Conservation (phyloP, 257 asterid genomes). For the Handroanthus guayacan region DNA sequence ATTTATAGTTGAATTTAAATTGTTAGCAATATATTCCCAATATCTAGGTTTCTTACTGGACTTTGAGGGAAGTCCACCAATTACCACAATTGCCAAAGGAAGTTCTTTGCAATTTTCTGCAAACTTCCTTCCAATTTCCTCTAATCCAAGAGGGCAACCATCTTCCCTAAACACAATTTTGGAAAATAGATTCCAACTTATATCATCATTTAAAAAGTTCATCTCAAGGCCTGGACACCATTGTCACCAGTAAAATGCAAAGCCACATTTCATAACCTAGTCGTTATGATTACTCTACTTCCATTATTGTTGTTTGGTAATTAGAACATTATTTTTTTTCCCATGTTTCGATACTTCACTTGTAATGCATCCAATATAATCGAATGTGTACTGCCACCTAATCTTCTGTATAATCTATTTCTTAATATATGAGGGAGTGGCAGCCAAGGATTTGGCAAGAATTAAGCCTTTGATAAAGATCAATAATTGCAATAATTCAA, state of each 20-base stretch:
- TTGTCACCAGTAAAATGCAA: neutral
- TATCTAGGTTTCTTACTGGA: neutral
- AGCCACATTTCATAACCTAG: neutral
- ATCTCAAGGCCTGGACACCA: constrained; percentile 1
- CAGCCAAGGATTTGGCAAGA: no score
- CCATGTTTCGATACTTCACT: neutral
- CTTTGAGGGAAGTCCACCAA: constrained; percentile 27
- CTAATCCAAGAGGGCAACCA: neutral
- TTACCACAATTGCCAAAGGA: constrained; percentile 29
- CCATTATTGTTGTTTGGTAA: neutral
- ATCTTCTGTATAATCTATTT: no score
- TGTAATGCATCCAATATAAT: neutral
- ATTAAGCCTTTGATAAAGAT: no score
- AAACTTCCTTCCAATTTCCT: constrained; percentile 24
- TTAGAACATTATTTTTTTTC: neutral
- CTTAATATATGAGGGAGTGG: no score
- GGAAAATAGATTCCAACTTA: neutral
- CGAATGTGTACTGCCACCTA: neutral
- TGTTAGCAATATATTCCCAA: constrained; percentile 19
- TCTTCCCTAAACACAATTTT: neutral
- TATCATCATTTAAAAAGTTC: neutral
- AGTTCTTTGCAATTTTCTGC: constrained; percentile 35
- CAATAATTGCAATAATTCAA: no score
- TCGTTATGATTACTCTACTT: neutral
- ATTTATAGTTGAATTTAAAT: constrained; percentile 11